Conservation (phyloP, 129 eudicot species). For the Tagetes patula region DNA sequence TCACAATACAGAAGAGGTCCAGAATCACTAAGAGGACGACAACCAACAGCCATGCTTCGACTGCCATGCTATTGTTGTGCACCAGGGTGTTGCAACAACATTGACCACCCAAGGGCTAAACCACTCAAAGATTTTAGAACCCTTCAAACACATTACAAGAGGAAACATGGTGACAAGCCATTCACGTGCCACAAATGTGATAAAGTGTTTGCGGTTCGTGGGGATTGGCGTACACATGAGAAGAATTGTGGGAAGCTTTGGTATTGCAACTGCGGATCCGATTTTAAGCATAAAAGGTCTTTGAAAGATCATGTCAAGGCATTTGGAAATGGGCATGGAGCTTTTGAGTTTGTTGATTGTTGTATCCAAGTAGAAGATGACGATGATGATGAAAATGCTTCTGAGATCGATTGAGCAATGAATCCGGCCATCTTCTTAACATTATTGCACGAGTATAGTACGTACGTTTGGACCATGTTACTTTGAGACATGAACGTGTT, state of each 20-base stretch:
- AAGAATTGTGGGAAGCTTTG: slow-evolving; percentile 77
- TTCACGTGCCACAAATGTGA: slow-evolving; percentile 69
- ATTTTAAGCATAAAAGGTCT: slow-evolving; percentile 81
- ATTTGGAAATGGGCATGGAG: slow-evolving; percentile 72
- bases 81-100: slow-evolving; percentile 79
- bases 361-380: slow-evolving; percentile 25
- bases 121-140: slow-evolving; percentile 81
- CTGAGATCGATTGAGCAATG: slow-evolving; percentile 30
- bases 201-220: slow-evolving; percentile 70
- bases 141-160: slow-evolving; percentile 79
- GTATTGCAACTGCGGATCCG: slow-evolving; percentile 80
- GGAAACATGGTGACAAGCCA: slow-evolving; percentile 70
- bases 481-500: neutral
- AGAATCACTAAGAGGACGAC: slow-evolving; percentile 67
- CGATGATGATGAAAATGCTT: slow-evolving; percentile 26
- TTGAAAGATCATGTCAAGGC: slow-evolving; percentile 77
- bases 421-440: neutral
- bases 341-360: slow-evolving; percentile 37
- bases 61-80: slow-evolving; percentile 85
- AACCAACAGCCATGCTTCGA: slow-evolving; percentile 57
- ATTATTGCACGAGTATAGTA: neutral
- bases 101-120: slow-evolving; percentile 74
- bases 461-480: neutral
- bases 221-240: slow-evolving; percentile 79
- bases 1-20: slow-evolving; percentile 80